Evolutionary conservation across 2,329 filamentous ascomycete species (phyloP), one percentile per base, ranked within the genome.

Genomic region (Paracorniculantispora psalliotae): DNA sequence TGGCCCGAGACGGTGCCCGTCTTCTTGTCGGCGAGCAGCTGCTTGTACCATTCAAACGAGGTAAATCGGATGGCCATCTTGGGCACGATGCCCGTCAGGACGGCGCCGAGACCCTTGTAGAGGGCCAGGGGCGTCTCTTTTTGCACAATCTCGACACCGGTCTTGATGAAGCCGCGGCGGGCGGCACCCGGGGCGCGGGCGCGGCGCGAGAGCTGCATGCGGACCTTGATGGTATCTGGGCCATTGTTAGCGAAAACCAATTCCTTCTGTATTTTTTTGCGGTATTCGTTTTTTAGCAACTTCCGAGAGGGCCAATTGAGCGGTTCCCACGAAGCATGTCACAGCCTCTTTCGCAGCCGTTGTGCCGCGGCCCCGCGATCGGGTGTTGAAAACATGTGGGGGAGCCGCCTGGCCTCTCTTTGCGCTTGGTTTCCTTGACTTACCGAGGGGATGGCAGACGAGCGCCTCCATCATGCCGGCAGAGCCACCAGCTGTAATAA

Each of bases 11-110:
- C 82, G 30, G 72, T 69, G 46, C 91, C 90, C 2, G 86, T 85
- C 59, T 85, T 70, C 64, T 83, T 77, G 73, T 91, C 81, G 46
- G 90, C 86, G 25, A 97, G 80, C 62, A 89, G 62, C 71, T 91
- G 86, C 83, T 97, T 97, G 77, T 97, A 99, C 72, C 84, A 86
- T 75, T 97, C 94, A 75, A 97, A 99, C 58, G 91, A 96, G 50
- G 93, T 96, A 78, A 99, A 99, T 41, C 94, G 90, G 73, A 97
- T 99, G 62, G 94, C 94, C 94, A 99, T 99, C 78, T 99, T 99
- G 58, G 94, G 94, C 23, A 99, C 86, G 73, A 99, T 99, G 65
- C 94, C 94, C 25, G 92, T 97, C 61, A 97, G 75, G 44, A 99
- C 94, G 58, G 94, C 94, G 62, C 94, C 94, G n/a, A 99, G 84